These are phyloP conservation scores for Epichloe sibirici DNA, from an alignment of 2,329 filamentous ascomycete species.

Conservation along the genomic window DNA sequence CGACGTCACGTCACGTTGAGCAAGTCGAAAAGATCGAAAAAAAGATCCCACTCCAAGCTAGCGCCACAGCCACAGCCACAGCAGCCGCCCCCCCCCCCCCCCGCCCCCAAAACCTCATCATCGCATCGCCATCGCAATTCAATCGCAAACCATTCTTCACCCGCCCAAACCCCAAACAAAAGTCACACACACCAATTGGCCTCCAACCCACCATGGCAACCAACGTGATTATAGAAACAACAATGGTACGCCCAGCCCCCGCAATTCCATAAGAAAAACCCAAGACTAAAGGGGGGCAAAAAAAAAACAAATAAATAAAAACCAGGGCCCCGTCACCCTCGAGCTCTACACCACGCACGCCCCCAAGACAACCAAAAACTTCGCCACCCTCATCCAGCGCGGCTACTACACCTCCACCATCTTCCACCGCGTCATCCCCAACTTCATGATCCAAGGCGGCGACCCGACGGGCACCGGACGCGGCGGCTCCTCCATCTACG, in stretches of 20 bases:
- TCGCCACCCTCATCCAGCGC: slow-evolving; percentile 62
- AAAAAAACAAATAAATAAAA: background rate
- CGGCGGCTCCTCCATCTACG: slow-evolving; percentile 81
- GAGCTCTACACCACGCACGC: slow-evolving; percentile 88
- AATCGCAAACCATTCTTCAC: background rate
- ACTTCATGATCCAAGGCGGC: slow-evolving; percentile 94
- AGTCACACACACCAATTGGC: background rate
- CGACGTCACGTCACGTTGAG: too few relatives aligned
- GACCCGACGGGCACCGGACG: slow-evolving; percentile 90
- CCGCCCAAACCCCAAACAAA: background rate
- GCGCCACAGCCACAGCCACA: background rate
- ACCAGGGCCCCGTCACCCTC: slow-evolving; percentile 66
- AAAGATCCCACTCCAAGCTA: background rate
- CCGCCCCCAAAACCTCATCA: too few relatives aligned
- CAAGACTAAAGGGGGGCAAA: too few relatives aligned
- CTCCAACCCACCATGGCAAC: slow-evolving; percentile 49
- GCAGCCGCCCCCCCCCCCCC: too few relatives aligned
- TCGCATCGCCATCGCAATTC: too few relatives aligned
- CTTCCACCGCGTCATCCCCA: slow-evolving; percentile 89
- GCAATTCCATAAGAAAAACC: background rate
- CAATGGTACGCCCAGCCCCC: slow-evolving; percentile 49
- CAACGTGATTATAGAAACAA: slow-evolving; percentile 70
- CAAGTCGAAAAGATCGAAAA: background rate
- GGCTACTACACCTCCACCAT: slow-evolving; percentile 80
- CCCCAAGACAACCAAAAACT: slow-evolving; percentile 82